A percentile compares a stretch with the other conserved stretches of the same genome.
Evolutionary conservation across 1,284 basidiomycete genomes (phyloP).

Genomic region (Pterulicium gracile): DNA sequence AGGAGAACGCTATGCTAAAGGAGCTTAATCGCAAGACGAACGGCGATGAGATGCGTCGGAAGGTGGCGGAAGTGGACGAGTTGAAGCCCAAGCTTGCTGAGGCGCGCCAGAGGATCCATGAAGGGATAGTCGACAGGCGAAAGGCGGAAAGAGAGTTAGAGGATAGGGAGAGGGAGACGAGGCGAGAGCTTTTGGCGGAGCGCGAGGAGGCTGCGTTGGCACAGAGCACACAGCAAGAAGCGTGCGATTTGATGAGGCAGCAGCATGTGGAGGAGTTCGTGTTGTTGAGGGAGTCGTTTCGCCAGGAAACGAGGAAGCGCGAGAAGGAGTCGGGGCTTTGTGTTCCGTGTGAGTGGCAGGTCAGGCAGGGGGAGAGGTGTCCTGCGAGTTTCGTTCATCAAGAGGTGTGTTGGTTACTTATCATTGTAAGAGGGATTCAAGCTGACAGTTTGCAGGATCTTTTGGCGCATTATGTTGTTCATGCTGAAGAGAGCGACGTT

Average conservation of each 20-base stretch:
- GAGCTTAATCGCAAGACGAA: background rate
- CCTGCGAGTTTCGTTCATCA: slow-evolving; percentile 4
- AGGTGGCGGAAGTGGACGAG: background rate
- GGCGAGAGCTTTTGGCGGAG: background rate
- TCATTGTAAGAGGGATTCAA: background rate
- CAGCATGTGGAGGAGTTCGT: background rate
- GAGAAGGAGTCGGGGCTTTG: background rate
- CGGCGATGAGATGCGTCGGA: background rate
- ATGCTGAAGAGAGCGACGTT: background rate
- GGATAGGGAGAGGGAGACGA: background rate
- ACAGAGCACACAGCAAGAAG: too few species aligned
- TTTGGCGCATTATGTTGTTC: background rate
- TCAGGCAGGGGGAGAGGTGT: background rate
- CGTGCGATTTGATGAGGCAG: background rate
- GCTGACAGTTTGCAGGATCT: background rate
- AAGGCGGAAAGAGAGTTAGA: background rate
- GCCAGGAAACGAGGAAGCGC: background rate
- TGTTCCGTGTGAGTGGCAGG: background rate
- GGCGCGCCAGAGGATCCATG: background rate
- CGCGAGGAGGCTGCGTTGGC: too few species aligned
- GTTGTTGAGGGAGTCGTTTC: background rate
- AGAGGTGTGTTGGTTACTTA: slow-evolving; percentile 10
- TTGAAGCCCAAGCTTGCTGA: background rate
- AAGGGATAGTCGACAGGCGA: background rate
- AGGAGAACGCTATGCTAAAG: background rate